Base-by-base conservation (phyloP, 352 stramenopile genomes). In the Globisporangium acanthophoron region DNA sequence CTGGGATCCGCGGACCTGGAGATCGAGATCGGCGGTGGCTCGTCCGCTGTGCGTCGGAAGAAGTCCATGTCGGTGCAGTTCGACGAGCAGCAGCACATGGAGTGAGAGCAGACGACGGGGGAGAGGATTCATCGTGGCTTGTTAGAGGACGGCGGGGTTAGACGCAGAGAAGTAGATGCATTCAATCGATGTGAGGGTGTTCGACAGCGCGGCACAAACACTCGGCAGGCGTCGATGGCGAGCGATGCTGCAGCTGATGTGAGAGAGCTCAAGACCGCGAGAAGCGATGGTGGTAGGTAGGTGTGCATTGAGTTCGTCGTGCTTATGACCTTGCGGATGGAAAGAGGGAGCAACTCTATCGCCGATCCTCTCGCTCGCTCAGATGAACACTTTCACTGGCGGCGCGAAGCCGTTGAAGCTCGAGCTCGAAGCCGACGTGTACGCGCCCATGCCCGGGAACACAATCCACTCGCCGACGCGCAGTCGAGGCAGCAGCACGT, bases 401-500 rank as follows among this genome's bases (percentile, higher is more conserved):
- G 85, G 91, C 59, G 78, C 84, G 61, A 98, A 96, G 18, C 92
- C 92, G 74, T 98, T 98, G 55, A 98, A 98, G 69, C 90, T 77
- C 39, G 92, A 97, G 39, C 86, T 84, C 9, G 88, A 88, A 27
- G 87, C 83, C 61, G 85, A 94, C 52, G 87, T 97, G 76, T 98
- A 98, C 39, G 94, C 94, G 54, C 94, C 95, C 91, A 98, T 97
- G 82, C 94, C 92, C 54, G 96, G 86, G 75, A 98, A 98, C 69
- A 91, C 88, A 64, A 98, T 90, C 91, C 92, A 98, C 73, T 98
- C 90, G n/a, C 92, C 94, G 53, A 97, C 78, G 52, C 94, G 73
- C 74, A 98, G 79, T 20, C 90, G 64, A 4, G 93, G 94, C 61
- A 98, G 78, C 52, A 92, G 74, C 33, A 97, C 79, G 40, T 96